These are phyloP conservation scores for Melaleuca quinquenervia DNA, from an alignment of 345 rosid species.

Conservation along the genomic window DNA sequence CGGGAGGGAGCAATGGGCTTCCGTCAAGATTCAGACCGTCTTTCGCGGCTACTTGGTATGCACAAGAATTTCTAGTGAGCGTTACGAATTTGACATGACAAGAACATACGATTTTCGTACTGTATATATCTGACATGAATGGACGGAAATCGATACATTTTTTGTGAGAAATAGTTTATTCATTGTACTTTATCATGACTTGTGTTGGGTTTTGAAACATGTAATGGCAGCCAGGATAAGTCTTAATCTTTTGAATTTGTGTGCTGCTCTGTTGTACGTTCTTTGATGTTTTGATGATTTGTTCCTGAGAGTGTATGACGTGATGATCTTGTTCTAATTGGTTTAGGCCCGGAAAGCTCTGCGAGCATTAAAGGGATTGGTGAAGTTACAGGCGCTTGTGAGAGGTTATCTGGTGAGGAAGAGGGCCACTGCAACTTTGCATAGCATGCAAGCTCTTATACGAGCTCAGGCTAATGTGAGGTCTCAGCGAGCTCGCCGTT, in stretches of 20 bases:
- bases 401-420: slow-evolving; percentile 75
- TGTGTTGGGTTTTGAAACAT: neutral
- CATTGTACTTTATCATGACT: neutral
- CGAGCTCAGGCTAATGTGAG: slow-evolving; percentile 50
- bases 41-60: slow-evolving; percentile 69
- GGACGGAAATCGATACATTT: neutral
- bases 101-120: neutral
- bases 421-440: slow-evolving; percentile 50
- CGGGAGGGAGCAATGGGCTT: slow-evolving; percentile 35
- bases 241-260: neutral
- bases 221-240: neutral
- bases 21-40: slow-evolving; percentile 45
- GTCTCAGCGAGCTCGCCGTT: slow-evolving; percentile 30
- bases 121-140: neutral
- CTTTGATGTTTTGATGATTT: neutral
- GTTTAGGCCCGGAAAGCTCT: slow-evolving; percentile 65
- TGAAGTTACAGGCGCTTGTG: slow-evolving; percentile 71
- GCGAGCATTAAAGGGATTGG: slow-evolving; percentile 71
- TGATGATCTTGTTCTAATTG: neutral
- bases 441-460: slow-evolving; percentile 56
- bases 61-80: neutral
- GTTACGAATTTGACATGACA: neutral
- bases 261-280: neutral
- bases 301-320: neutral
- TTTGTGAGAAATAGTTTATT: neutral